Conservation (phyloP, 2,329 filamentous ascomycete genomes). For the Zymoseptoria crescenta region DNA sequence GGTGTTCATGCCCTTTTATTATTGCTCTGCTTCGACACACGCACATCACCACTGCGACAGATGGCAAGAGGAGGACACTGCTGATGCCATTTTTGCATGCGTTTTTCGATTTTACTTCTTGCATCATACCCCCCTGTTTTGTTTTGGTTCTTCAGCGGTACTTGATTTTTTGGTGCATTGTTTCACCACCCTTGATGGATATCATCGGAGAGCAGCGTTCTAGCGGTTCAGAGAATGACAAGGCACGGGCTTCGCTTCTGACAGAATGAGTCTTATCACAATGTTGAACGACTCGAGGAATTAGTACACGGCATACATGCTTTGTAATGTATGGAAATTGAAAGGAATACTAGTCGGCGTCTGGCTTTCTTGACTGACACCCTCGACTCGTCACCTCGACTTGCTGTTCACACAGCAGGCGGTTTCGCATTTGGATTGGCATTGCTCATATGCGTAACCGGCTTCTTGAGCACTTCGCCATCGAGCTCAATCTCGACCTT, state of each 20-base stretch:
- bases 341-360: background rate
- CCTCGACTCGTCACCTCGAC: too few relatives aligned
- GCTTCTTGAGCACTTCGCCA: conserved; percentile 26
- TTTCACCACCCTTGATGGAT: background rate
- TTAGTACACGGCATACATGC: background rate
- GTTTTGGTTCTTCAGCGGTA: background rate
- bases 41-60: background rate
- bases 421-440: conserved; percentile 13
- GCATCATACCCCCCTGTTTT: background rate
- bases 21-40: background rate
- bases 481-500: conserved; percentile 56
- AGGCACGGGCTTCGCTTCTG: background rate
- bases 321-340: background rate
- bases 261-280: background rate
- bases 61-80: background rate
- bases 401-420: background rate
- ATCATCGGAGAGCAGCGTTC: background rate
- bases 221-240: background rate
- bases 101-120: background rate
- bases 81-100: background rate
- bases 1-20: background rate
- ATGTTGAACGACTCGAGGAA: background rate
- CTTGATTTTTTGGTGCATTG: background rate
- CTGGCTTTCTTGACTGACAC: background rate
- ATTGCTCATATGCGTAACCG: conserved; percentile 25